Conservation (phyloP, 2,329 filamentous ascomycete species). For the Xylaria multiplex region DNA sequence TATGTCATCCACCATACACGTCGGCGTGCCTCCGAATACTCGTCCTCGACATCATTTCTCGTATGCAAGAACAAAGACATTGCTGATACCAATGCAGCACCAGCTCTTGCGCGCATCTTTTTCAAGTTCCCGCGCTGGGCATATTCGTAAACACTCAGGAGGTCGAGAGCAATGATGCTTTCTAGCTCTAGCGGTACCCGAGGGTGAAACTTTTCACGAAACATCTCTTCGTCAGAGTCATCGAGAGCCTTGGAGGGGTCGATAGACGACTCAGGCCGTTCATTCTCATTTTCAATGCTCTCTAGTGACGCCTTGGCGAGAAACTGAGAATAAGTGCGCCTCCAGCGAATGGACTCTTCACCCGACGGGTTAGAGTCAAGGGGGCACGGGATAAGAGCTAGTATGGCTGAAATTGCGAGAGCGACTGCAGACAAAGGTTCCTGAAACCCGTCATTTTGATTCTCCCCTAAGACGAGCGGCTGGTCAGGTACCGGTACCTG, state of each 20-base stretch:
- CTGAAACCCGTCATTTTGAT: conserved; percentile 50
- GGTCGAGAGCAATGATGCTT: conserved; percentile 58
- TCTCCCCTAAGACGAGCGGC: conserved; percentile 50
- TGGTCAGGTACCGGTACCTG: conserved; percentile 48
- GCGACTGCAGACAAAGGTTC: conserved; percentile 57
- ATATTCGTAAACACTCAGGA: conserved; percentile 64
- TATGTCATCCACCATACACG: conserved; percentile 67
- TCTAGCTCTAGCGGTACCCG: conserved; percentile 58
- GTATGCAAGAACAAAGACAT: conserved; percentile 58
- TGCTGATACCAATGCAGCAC: conserved; percentile 58
- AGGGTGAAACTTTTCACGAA: conserved; percentile 56
- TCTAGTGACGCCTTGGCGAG: conserved; percentile 60
- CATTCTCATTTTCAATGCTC: conserved; percentile 59
- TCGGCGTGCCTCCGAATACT: conserved; percentile 57
- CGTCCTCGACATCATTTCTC: conserved; percentile 51
- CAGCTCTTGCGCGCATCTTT: conserved; percentile 61
- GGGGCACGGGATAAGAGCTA: conserved; percentile 59
- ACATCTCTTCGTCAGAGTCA: conserved; percentile 48
- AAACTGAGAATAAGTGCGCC: conserved; percentile 60
- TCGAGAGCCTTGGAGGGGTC: conserved; percentile 58
- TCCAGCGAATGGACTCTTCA: conserved; percentile 55
- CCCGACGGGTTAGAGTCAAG: conserved; percentile 51
- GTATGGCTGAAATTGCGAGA: conserved; percentile 59
- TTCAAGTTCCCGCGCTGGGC: conserved; percentile 63
- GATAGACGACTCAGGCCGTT: conserved; percentile 57